phyloP scores from a whole-genome alignment of 768 basidiomycete species.

The Russula sp. region DNA sequence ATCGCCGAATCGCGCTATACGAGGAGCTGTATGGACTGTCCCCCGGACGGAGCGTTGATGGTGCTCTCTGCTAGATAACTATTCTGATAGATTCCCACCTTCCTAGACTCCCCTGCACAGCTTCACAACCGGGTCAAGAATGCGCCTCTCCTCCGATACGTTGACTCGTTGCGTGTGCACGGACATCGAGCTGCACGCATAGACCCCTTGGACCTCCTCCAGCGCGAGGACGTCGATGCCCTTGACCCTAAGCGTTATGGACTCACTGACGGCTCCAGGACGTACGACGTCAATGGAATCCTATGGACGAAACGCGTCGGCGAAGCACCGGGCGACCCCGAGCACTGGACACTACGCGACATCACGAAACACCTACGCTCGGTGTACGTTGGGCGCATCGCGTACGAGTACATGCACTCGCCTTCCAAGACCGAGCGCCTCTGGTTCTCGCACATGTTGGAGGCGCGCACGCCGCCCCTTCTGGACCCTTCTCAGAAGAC shows the following conservation, averaged over 20 bases:
- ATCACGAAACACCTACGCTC: slow-evolving; percentile 64
- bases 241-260: slow-evolving; percentile 76
- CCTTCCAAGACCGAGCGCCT: slow-evolving; percentile 78
- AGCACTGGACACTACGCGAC: slow-evolving; percentile 61
- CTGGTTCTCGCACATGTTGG: slow-evolving; percentile 86
- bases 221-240: slow-evolving; percentile 74
- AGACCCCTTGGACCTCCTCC: slow-evolving; percentile 83
- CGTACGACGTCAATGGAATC: slow-evolving; percentile 75
- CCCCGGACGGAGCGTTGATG: neutral
- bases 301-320: slow-evolving; percentile 59
- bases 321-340: slow-evolving; percentile 29
- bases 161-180: slow-evolving; percentile 81
- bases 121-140: slow-evolving; percentile 64
- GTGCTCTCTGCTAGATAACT: neutral
- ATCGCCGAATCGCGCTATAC: too few species aligned
- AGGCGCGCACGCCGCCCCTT: slow-evolving; percentile 46
- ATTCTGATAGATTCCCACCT: neutral
- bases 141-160: slow-evolving; percentile 78
- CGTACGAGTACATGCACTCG: slow-evolving; percentile 91
- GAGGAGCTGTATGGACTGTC: neutral
- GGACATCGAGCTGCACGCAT: slow-evolving; percentile 82
- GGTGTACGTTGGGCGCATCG: slow-evolving; percentile 80
- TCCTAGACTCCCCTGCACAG: slow-evolving; percentile 34
- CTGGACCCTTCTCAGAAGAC: slow-evolving; percentile 36
- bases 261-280: slow-evolving; percentile 44